Percentiles rank a stretch among this genome's conserved stretches.
These are phyloP conservation scores for Zygoascus sp. DNA, from an alignment of 1,139 yeast species.

Conservation along the genomic window DNA sequence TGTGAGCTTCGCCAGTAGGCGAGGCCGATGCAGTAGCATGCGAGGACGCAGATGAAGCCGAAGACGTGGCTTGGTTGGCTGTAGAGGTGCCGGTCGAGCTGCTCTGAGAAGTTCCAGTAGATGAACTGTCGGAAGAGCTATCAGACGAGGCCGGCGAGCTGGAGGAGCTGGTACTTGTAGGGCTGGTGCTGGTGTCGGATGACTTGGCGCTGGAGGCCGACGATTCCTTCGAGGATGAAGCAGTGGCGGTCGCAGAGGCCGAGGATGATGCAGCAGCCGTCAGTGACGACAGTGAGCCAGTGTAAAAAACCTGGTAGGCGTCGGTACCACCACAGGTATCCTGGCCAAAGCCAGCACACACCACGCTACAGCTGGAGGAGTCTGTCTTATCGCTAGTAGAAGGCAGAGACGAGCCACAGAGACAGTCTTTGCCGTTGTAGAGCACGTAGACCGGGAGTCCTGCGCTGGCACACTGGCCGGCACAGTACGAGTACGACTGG, in stretches of 20 bases:
- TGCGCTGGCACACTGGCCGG: conserved; percentile 14
- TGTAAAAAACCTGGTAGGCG: conserved; percentile 42
- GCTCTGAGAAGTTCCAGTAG: conserved; percentile 18
- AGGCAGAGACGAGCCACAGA: conserved; percentile 60
- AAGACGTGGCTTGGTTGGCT: neutral
- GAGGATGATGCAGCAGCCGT: conserved; percentile 21
- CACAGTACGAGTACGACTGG: conserved; percentile 20
- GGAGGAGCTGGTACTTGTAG: no score
- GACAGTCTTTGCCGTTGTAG: conserved; percentile 53
- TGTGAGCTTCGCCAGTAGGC: neutral
- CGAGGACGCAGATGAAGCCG: conserved; percentile 3
- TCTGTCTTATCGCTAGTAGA: conserved; percentile 29
- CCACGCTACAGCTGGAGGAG: conserved; percentile 40
- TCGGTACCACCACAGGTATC: conserved; percentile 55
- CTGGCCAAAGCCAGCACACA: conserved; percentile 50
- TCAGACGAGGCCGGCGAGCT: conserved; percentile 7
- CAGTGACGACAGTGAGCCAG: conserved; percentile 30
- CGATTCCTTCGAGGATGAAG: conserved; percentile 19
- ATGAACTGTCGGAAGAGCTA: conserved; percentile 16
- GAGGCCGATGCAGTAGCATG: conserved; percentile 1
- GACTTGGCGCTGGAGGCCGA: conserved; percentile 20
- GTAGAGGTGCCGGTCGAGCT: conserved; percentile 46
- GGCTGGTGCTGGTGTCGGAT: no score
- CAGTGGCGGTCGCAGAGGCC: conserved; percentile 20
- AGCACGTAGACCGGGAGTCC: conserved; percentile 53